Conservation (phyloP, 176 grass and related monocot species). For the Cenchrus purpureus region DNA sequence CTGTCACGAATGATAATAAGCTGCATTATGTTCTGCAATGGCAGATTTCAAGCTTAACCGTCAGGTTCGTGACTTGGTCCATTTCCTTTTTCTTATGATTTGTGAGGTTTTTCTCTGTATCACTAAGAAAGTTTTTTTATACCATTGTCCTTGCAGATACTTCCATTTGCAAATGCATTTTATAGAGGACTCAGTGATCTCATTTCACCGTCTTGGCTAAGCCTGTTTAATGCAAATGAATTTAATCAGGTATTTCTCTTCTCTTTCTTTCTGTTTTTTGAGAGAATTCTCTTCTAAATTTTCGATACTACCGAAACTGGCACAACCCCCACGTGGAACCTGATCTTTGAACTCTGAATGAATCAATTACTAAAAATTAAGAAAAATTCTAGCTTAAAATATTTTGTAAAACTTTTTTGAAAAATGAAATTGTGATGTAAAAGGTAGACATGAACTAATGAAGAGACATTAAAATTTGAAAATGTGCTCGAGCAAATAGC, state of each 20-base stretch:
- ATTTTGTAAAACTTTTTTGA: background rate
- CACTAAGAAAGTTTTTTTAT: conserved; percentile 12
- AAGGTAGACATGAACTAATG: background rate
- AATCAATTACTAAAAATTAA: conserved; percentile 7
- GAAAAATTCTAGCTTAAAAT: background rate
- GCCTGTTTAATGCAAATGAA: conserved; percentile 99
- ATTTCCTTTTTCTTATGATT: conserved; percentile 4
- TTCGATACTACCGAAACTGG: conserved; percentile 8
- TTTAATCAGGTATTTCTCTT: conserved; percentile 86
- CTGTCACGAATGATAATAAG: conserved; percentile 91
- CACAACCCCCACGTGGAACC: background rate
- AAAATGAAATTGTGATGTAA: conserved; percentile 13
- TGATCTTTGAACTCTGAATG: conserved; percentile 1
- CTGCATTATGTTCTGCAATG: conserved; percentile 95
- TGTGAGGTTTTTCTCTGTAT: conserved; percentile 23
- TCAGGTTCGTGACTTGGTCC: conserved; percentile 58
- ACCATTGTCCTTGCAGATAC: conserved; percentile 63
- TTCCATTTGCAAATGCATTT: conserved; percentile 97
- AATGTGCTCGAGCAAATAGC: background rate
- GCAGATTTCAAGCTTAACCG: conserved; percentile 96
- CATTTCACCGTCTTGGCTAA: conserved; percentile 89
- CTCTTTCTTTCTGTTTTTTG: background rate
- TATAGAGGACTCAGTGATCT: conserved; percentile 91
- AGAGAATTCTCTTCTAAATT: conserved; percentile 1
- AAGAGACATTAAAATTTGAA: background rate